Evolutionary conservation across 176 grass and related monocot genomes (phyloP).

Genomic region (Oryza brachyantha): DNA sequence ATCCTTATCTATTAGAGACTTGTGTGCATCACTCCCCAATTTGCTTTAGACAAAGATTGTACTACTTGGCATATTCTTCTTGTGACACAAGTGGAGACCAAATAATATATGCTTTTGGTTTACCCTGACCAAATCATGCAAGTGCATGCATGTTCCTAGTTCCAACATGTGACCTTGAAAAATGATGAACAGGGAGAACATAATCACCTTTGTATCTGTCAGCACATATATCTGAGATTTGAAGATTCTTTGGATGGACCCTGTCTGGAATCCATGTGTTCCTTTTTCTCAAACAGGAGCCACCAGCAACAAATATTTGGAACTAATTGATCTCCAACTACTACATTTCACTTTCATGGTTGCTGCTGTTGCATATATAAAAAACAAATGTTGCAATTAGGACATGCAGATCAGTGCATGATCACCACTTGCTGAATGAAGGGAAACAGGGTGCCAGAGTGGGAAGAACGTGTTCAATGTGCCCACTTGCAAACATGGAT

Average conservation of each 20-base stretch:
- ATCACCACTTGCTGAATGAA: conserved; percentile 18
- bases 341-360: not conserved
- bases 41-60: not conserved
- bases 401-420: not conserved
- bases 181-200: not conserved
- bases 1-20: not conserved
- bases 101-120: not conserved
- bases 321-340: not conserved
- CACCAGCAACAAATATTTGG: not conserved
- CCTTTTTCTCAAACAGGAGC: not conserved
- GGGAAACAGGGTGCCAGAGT: not conserved
- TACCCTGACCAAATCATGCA: not conserved
- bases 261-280: not conserved
- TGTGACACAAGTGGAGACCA: not conserved
- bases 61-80: not conserved
- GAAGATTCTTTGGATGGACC: not conserved
- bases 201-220: conserved; percentile 5
- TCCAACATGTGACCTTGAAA: not conserved
- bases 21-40: not conserved
- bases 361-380: conserved; percentile 10
- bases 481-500: conserved; percentile 18
- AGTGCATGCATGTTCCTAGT: not conserved
- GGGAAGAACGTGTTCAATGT: conserved; percentile 20
- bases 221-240: not conserved
- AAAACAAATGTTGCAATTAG: conserved; percentile 3